These are phyloP conservation scores for Pichia scutulata DNA, from an alignment of 805 yeast genomes.

Conservation along the genomic window DNA sequence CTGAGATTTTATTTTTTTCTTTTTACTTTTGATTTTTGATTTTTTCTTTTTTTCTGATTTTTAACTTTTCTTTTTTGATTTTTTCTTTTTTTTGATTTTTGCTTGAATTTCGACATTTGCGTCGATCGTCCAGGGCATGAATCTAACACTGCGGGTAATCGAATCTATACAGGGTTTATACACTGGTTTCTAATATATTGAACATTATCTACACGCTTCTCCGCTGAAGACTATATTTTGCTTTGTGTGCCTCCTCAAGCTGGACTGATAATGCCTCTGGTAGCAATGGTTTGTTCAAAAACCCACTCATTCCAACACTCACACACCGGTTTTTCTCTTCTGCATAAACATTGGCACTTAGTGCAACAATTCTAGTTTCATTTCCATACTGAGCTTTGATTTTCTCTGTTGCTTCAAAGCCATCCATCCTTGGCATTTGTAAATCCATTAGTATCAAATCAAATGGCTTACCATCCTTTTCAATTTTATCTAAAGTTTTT, in stretches of 20 bases:
- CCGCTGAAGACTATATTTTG: background rate
- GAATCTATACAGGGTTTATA: too few species aligned
- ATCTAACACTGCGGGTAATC: background rate
- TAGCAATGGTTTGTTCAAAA: constrained; percentile 44
- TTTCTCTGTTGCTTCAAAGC: constrained; percentile 41
- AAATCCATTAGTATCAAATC: constrained; percentile 51
- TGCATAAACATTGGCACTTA: constrained; percentile 47
- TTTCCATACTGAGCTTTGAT: constrained; percentile 27
- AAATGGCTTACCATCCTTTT: constrained; percentile 29
- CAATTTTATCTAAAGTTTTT: constrained; percentile 22
- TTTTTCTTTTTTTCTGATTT: background rate
- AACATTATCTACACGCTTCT: background rate
- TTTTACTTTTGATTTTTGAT: too few species aligned
- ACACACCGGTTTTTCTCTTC: constrained; percentile 43
- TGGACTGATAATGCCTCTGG: constrained; percentile 38
- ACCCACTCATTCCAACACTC: constrained; percentile 45
- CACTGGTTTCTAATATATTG: background rate
- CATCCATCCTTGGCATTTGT: constrained; percentile 35
- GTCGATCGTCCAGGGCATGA: background rate
- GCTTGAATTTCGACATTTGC: background rate
- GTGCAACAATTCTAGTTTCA: constrained; percentile 32
- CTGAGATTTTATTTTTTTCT: background rate
- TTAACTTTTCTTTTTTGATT: background rate
- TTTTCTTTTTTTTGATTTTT: too few species aligned
- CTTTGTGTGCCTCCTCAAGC: constrained; percentile 16